Evolutionary conservation across 2,329 filamentous ascomycete genomes (phyloP).

Genomic region (Cadophora sp.): DNA sequence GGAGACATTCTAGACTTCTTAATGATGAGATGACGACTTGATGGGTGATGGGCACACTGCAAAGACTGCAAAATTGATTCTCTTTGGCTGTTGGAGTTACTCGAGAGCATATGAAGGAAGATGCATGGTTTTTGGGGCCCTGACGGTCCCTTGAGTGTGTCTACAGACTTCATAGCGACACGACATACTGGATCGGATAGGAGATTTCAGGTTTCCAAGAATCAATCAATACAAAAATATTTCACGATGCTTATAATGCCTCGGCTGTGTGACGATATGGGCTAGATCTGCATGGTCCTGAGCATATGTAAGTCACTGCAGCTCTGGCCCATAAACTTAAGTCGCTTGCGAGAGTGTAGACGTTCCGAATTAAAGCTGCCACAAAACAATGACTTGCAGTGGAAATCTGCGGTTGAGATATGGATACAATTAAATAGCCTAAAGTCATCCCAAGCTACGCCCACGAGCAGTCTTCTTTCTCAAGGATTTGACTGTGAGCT

Average conservation of each 20-base stretch:
- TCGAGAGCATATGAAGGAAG: constrained; percentile 32
- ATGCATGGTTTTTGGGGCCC: constrained; percentile 35
- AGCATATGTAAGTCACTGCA: not conserved
- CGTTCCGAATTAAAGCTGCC: too few relatives aligned
- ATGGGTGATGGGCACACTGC: constrained; percentile 25
- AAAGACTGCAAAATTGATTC: constrained; percentile 31
- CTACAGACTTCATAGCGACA: constrained; percentile 27
- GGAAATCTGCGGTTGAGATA: too few relatives aligned
- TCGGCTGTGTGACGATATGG: not conserved
- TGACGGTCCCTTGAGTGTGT: constrained; percentile 29
- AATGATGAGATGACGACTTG: constrained; percentile 34
- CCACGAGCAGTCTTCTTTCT: too few relatives aligned
- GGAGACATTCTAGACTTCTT: constrained; percentile 70
- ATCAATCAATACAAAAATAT: constrained; percentile 12
- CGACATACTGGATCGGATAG: constrained; percentile 28
- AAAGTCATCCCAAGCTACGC: too few relatives aligned
- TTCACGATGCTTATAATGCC: not conserved
- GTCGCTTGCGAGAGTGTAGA: not conserved
- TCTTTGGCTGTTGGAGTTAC: constrained; percentile 38
- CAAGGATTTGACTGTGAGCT: too few relatives aligned
- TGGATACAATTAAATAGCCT: too few relatives aligned
- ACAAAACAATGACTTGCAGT: too few relatives aligned
- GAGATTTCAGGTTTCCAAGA: constrained; percentile 26
- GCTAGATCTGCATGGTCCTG: not conserved
- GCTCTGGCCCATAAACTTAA: not conserved